A percentile compares a stretch with the other conserved stretches of the same genome.
phyloP scores from a whole-genome alignment of 2,329 filamentous ascomycete species.

The Arthroderma uncinatum region DNA sequence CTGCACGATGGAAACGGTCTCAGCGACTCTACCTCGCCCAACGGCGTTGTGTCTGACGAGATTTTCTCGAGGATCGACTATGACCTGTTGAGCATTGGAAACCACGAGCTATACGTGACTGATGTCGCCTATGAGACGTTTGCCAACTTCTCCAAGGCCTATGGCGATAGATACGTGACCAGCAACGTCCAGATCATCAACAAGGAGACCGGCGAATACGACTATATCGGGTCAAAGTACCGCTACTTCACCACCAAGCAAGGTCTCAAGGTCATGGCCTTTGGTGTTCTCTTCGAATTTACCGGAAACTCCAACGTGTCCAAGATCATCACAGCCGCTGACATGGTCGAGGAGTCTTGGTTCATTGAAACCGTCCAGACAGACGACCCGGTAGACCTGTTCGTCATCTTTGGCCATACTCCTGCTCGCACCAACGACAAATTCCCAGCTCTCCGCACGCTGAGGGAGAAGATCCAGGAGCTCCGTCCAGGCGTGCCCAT shows the following conservation, averaged over 20 bases:
- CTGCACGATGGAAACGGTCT: conserved; percentile 56
- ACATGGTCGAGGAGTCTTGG: conserved; percentile 46
- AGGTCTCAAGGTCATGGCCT: conserved; percentile 43
- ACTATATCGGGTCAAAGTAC: conserved; percentile 39
- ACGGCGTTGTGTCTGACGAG: conserved; percentile 45
- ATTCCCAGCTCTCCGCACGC: conserved; percentile 37
- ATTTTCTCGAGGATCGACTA: conserved; percentile 45
- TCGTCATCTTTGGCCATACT: conserved; percentile 54
- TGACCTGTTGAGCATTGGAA: conserved; percentile 46
- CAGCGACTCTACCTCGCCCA: conserved; percentile 48
- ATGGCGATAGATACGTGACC: conserved; percentile 44
- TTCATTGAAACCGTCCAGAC: conserved; percentile 48
- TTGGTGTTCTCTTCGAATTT: conserved; percentile 42
- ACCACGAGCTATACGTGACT: conserved; percentile 55
- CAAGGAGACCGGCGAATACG: conserved; percentile 32
- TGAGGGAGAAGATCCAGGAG: conserved; percentile 50
- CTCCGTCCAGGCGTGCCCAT: conserved; percentile 48
- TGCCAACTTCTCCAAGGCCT: conserved; percentile 47
- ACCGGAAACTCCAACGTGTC: conserved; percentile 50
- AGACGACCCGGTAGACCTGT: conserved; percentile 49
- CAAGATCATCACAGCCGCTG: conserved; percentile 47
- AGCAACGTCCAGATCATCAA: conserved; percentile 44
- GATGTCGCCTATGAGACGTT: conserved; percentile 53
- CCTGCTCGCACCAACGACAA: conserved; percentile 38
- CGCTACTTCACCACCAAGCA: conserved; percentile 42